These are phyloP conservation scores for Plectosphaerella cucumerina DNA, from an alignment of 2,329 filamentous ascomycete species.

Conservation along the genomic window DNA sequence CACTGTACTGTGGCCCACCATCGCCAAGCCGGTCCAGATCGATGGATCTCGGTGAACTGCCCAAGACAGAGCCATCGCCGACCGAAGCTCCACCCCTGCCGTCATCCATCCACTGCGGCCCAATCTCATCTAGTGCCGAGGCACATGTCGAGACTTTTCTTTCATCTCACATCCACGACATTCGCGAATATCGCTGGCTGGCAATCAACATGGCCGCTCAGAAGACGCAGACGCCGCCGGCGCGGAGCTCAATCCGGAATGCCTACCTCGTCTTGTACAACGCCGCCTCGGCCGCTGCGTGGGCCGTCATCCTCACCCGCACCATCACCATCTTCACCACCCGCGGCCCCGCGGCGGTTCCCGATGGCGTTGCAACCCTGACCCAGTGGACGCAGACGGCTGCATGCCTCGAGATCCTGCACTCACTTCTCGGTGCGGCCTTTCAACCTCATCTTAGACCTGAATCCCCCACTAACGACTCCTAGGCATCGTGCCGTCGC, in stretches of 20 bases:
- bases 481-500: slow-evolving; percentile 77
- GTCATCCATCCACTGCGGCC: too few species aligned
- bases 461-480: not conserved
- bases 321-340: slow-evolving; percentile 51
- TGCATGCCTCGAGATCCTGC: slow-evolving; percentile 77
- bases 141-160: too few species aligned
- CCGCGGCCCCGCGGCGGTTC: slow-evolving; percentile 53
- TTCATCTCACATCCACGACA: too few species aligned
- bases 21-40: too few species aligned
- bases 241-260: slow-evolving; percentile 34
- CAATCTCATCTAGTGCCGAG: too few species aligned
- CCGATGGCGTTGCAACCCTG: slow-evolving; percentile 58
- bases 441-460: not conserved
- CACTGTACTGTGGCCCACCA: too few species aligned
- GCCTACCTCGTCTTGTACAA: slow-evolving; percentile 86
- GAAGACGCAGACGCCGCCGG: slow-evolving; percentile 21
- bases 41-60: too few species aligned
- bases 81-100: too few species aligned
- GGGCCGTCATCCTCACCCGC: slow-evolving; percentile 70
- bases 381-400: slow-evolving; percentile 78
- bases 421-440: slow-evolving; percentile 69
- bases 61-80: too few species aligned
- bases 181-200: not conserved
- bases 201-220: not conserved
- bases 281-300: slow-evolving; percentile 68